A percentile compares a stretch with the other conserved stretches of the same genome.
Evolutionary conservation across 768 basidiomycete genomes (phyloP).

Genomic region (Mycena leptocephala): DNA sequence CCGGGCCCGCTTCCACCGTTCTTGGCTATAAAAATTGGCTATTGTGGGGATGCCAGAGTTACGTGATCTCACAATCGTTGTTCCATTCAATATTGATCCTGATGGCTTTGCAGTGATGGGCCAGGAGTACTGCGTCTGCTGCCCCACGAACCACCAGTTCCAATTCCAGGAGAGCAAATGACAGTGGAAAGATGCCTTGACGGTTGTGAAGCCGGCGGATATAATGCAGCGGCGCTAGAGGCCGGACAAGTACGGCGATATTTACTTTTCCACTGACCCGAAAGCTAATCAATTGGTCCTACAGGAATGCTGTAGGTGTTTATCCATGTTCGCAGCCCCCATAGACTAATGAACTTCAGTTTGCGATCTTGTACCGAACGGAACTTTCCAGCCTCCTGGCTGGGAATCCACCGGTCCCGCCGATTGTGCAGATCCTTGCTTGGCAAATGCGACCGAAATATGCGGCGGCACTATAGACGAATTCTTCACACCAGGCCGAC

Average conservation of each 20-base stretch:
- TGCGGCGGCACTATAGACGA: no score
- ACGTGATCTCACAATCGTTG: not conserved
- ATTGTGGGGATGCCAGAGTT: conserved; percentile 36
- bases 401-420: conserved; percentile 27
- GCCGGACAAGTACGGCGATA: conserved; percentile 41
- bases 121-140: conserved; percentile 8
- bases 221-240: conserved; percentile 38
- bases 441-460: conserved; percentile 34
- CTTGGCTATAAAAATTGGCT: conserved; percentile 29
- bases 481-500: no score
- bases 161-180: conserved; percentile 37
- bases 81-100: no score
- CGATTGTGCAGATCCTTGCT: conserved; percentile 36
- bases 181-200: conserved; percentile 41
- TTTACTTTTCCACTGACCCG: not conserved
- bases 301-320: conserved; percentile 7
- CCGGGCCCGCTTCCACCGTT: conserved; percentile 32
- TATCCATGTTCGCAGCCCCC: not conserved
- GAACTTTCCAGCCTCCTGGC: conserved; percentile 13
- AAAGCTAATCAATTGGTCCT: not conserved
- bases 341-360: not conserved
- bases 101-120: not conserved
- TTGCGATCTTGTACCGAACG: not conserved
- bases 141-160: conserved; percentile 26
- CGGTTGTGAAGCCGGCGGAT: conserved; percentile 34